Evolutionary conservation across 192 early-diverging fungal genomes (phyloP).

Genomic region (Haplosporangium gracile): DNA sequence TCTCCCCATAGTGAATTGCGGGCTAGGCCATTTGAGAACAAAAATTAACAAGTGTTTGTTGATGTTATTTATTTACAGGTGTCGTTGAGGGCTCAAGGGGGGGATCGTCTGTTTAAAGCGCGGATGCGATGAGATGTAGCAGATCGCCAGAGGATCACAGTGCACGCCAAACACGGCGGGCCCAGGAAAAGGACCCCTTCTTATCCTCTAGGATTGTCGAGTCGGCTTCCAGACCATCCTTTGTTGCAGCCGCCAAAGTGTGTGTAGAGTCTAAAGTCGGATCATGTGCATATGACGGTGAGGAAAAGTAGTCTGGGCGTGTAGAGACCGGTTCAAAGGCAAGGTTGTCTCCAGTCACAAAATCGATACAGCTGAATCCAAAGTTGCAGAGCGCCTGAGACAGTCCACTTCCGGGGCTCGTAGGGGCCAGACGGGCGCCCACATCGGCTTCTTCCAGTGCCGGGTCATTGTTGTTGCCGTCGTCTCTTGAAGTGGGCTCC

Average conservation of each 20-base stretch:
- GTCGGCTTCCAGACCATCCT: not conserved
- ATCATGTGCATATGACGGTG: not conserved
- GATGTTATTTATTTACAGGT: not conserved
- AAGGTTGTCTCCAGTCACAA: conserved; percentile 1
- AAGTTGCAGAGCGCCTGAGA: conserved; percentile 32
- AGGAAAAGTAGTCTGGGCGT: not conserved
- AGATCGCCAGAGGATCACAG: not conserved
- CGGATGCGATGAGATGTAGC: not conserved
- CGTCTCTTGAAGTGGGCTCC: not conserved
- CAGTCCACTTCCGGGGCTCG: conserved; percentile 21
- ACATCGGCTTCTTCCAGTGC: not conserved
- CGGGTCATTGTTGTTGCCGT: not conserved
- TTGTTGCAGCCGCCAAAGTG: not conserved
- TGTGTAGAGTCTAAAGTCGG: not conserved
- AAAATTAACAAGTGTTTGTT: not conserved
- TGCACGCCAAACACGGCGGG: not conserved
- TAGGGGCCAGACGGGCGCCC: not conserved
- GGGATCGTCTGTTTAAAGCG: too few species aligned
- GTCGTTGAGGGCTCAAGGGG: not conserved
- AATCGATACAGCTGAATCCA: conserved; percentile 41
- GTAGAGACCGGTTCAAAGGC: not conserved
- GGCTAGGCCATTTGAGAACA: not conserved
- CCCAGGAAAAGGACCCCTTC: not conserved
- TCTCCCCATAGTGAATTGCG: not conserved
- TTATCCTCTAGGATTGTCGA: not conserved